Percentiles rank a stretch among this genome's conserved stretches.
Evolutionary conservation across 2,329 filamentous ascomycete species (phyloP).

Genomic region (Talaromyces pinophilus): DNA sequence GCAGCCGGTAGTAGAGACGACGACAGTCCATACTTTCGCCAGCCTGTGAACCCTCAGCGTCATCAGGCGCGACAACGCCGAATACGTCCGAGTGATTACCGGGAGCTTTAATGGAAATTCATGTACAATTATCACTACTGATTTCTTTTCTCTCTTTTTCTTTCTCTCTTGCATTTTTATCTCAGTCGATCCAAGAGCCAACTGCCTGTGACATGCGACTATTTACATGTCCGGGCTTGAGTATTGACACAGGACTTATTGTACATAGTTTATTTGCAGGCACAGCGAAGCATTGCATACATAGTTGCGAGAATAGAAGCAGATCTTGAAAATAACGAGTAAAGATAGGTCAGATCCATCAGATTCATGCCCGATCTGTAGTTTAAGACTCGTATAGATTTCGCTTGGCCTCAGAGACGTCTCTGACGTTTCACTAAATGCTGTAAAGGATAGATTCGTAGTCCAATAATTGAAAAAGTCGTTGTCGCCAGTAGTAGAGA

Average conservation of each 20-base stretch:
- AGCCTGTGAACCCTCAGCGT: slow-evolving; percentile 91
- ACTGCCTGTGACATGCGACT: neutral
- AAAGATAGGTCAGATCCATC: neutral
- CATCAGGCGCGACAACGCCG: slow-evolving; percentile 79
- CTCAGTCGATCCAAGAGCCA: neutral
- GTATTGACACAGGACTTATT: neutral
- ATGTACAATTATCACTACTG: slow-evolving; percentile 5
- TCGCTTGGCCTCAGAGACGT: neutral
- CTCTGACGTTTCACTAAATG: neutral
- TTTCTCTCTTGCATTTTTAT: neutral
- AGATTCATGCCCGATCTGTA: neutral
- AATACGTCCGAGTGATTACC: slow-evolving; percentile 85
- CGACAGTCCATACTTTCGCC: slow-evolving; percentile 90
- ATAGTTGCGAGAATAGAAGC: neutral
- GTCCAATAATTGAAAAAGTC: neutral
- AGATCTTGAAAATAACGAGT: neutral
- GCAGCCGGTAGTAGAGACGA: slow-evolving; percentile 64
- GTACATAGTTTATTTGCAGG: slow-evolving; percentile 4
- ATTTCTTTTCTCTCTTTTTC: neutral
- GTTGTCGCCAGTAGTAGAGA: neutral
- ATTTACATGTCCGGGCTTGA: neutral
- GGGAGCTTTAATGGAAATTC: slow-evolving; percentile 62
- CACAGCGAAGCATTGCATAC: slow-evolving; percentile 2
- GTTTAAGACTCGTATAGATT: neutral
- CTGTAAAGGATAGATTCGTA: neutral